Evolutionary conservation across 108 stramenopile species (phyloP).

Genomic region (Nitzschia sp.): DNA sequence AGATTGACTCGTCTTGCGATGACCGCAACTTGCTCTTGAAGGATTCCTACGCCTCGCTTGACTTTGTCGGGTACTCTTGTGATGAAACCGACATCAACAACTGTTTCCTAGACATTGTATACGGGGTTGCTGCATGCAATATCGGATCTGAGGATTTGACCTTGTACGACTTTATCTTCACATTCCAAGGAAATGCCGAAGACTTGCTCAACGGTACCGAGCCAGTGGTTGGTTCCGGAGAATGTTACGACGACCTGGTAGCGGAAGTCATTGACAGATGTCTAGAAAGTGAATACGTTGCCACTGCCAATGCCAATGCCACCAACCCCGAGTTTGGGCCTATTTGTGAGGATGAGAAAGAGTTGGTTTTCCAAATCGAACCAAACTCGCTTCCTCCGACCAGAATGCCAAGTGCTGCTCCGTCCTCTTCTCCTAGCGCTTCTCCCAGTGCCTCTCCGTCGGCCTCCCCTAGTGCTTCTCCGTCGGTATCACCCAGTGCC

Average conservation of each 20-base stretch:
- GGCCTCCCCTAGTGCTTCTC: conserved; percentile 3
- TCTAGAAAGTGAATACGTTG: conserved; percentile 10
- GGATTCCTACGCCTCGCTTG: conserved; percentile 19
- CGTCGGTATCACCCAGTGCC: background rate
- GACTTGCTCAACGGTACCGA: conserved; percentile 4
- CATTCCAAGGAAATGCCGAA: background rate
- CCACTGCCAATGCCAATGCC: conserved; percentile 19
- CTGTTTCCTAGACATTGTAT: conserved; percentile 21
- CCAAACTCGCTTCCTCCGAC: conserved; percentile 1
- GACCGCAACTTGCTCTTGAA: conserved; percentile 18
- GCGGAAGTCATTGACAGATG: conserved; percentile 17
- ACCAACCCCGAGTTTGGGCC: conserved; percentile 16
- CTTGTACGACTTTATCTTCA: conserved; percentile 15
- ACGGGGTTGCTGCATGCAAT: conserved; percentile 25
- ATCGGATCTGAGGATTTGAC: conserved; percentile 1
- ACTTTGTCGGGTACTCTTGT: conserved; percentile 33
- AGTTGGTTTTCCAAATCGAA: conserved; percentile 15
- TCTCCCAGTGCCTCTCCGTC: background rate
- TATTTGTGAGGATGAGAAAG: conserved; percentile 10
- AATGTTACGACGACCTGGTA: conserved; percentile 13
- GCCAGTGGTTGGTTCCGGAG: conserved; percentile 19
- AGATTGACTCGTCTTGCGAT: conserved; percentile 28
- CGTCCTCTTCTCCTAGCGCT: background rate
- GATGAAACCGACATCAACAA: conserved; percentile 17
- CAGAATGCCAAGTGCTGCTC: background rate